These are phyloP conservation scores for Phytopythium boreale DNA, from an alignment of 352 stramenopile species.

Conservation along the genomic window DNA sequence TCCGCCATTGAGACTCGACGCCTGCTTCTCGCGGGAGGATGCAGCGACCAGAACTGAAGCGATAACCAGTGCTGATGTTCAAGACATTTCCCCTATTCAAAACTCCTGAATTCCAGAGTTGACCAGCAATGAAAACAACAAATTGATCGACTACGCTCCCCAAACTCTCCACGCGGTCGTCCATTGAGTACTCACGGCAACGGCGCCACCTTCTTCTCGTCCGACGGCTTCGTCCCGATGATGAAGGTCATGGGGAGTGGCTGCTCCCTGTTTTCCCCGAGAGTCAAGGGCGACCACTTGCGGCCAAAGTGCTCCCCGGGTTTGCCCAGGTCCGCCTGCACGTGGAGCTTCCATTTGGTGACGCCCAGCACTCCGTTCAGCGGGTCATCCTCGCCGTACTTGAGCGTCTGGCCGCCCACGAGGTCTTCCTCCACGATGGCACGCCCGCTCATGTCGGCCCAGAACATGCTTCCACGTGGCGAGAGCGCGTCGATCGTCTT, in stretches of 20 bases:
- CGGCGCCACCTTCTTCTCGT: slow-evolving; percentile 4
- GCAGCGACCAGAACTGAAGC: too few species aligned
- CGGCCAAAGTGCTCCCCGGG: slow-evolving; percentile 35
- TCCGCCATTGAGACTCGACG: too few species aligned
- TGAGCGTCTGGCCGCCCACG: slow-evolving; percentile 21
- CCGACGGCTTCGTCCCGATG: slow-evolving; percentile 4
- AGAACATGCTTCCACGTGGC: slow-evolving; percentile 40
- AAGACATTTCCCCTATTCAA: too few species aligned
- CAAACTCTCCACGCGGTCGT: too few species aligned
- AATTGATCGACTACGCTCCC: too few species aligned
- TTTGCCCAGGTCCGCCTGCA: slow-evolving; percentile 23
- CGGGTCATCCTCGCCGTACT: slow-evolving; percentile 50
- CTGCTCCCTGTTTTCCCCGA: slow-evolving; percentile 5
- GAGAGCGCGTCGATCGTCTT: slow-evolving; percentile 54
- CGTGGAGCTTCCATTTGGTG: slow-evolving; percentile 32
- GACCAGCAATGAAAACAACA: too few species aligned
- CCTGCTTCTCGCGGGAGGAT: too few species aligned
- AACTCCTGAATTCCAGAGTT: too few species aligned
- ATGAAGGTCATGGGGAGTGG: background rate
- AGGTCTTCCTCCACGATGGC: slow-evolving; percentile 18
- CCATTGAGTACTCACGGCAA: too few species aligned
- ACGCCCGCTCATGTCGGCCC: slow-evolving; percentile 36
- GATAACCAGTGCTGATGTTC: too few species aligned
- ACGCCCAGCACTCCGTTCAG: slow-evolving; percentile 33
- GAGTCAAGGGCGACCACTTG: slow-evolving; percentile 28